Base-by-base conservation (phyloP, 345 rosid genomes). In the Syzygium aromaticum region DNA sequence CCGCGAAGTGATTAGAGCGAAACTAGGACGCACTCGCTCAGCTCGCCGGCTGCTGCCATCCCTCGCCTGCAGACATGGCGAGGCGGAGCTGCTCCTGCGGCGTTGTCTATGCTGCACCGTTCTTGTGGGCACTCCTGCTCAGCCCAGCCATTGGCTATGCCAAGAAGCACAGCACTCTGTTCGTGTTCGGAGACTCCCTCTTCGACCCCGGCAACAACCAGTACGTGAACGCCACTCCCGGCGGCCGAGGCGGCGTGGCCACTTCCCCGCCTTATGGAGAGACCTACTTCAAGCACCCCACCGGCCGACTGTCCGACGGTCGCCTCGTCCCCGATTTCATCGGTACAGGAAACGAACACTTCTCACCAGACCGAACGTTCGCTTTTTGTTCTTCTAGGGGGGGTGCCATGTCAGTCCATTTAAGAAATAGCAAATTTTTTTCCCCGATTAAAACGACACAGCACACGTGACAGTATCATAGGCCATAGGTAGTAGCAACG, bases 281-380 rank as follows among this genome's bases (percentile, higher is more conserved):
- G 54, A 82, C 88, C 38, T 91, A 88, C 87, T 91, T 91, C 77
- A 64, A 30, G 33, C 59, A 85, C 52, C 86, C 91, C 14, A 91
- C 89, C 1, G 89, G 90, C 5, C 84, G 91, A 11, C 59, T 84
- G 33, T 91, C 86, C 16, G 90, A 91, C 52, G 92, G 92, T 23
- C 85, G 89, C 28, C 6, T 91, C 2, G 85, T 88, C 22, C 87
- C 88, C 6, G 89, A 91, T 84, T 89, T 88, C 63, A 87, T 89
- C 9, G 90, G 91, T 89, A 88, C 82, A 1, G 82, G 38, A 73
- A 21, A 73, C 49, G 21, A 73, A 19, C 27, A 9, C 82, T 73
- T 73, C 49, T 73, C 49, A 38, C 49, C 82, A 10, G 43, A 40
- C 27, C 82, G 19, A 54, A 21, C 59, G 27, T 54, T 54, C 59